Conservation (phyloP, 2,329 filamentous ascomycete genomes). For the Phialophora tarda region DNA sequence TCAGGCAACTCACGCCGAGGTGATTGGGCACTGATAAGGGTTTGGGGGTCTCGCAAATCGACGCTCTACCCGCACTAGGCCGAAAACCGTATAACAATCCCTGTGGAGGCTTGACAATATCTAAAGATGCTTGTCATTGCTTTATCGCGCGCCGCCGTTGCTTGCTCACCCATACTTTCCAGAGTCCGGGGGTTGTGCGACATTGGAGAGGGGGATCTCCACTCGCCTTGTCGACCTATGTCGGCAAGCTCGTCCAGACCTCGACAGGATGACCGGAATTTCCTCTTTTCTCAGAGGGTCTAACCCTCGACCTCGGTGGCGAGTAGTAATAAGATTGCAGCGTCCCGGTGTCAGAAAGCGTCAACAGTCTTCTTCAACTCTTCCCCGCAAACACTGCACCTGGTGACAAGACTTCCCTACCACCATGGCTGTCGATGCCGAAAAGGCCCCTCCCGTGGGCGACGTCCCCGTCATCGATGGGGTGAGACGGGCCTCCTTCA, state of each 20-base stretch:
- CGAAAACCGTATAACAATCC: slow-evolving; percentile 11
- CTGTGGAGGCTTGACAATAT: slow-evolving; percentile 6
- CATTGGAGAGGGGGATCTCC: slow-evolving; percentile 2
- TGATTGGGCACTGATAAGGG: slow-evolving; percentile 22
- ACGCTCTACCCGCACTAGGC: slow-evolving; percentile 9
- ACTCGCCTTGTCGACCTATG: slow-evolving; percentile 8
- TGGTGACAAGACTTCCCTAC: neutral
- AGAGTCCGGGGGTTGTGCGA: slow-evolving; percentile 8
- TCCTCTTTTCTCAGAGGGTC: neutral
- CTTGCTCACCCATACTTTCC: slow-evolving; percentile 15
- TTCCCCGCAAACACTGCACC: neutral
- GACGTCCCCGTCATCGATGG: slow-evolving; percentile 28
- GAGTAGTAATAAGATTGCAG: neutral
- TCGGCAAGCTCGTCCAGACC: neutral
- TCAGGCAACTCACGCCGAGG: neutral
- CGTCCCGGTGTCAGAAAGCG: neutral
- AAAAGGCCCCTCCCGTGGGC: slow-evolving; percentile 23
- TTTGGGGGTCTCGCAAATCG: slow-evolving; percentile 10
- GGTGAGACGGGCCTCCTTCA: slow-evolving; percentile 16
- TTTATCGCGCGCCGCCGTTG: slow-evolving; percentile 13
- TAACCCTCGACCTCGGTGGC: neutral
- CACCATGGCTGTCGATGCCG: slow-evolving; percentile 29
- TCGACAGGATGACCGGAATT: slow-evolving; percentile 9
- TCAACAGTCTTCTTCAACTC: neutral
- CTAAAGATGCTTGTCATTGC: slow-evolving; percentile 7